Base-by-base conservation (phyloP, 2,329 filamentous ascomycete species). In the Orbilia quercus region DNA sequence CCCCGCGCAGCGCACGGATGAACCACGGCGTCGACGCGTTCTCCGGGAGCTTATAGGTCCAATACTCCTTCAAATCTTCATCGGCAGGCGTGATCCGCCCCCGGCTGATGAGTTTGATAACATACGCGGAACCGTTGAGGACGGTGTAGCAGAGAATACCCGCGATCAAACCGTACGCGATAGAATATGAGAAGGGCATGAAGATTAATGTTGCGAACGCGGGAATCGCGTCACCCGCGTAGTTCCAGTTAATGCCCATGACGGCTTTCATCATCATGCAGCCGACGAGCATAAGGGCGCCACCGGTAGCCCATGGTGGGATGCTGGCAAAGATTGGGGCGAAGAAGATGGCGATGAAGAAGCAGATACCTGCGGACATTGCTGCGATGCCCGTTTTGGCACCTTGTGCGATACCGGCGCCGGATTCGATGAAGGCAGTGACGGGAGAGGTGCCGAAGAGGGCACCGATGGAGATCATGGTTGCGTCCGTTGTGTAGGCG, bases 181-280 rank as follows among this genome's bases (percentile, higher is more conserved):
- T 95, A 42, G 88, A 91, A 83, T 95, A 96, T 1, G 90, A 92
- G 81, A 96, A 95, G 0, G 92, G 91, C 92, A 96, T 96, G 73
- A 93, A 82, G 66, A 89, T 87, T 75, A 96, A 90, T 55, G 90
- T 92, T 36, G 96, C 83, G 82, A 96, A 96, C 1, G 92, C 91
- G 0, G 92, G 92, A 22, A 96, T 85, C 0, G 91, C 89, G 79
- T 96, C 92, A n/a, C 77, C 77, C 73, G 91, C 84, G 81, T 96
- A 96, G 50, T 84, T 84, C 92, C 92, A 96, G 84, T 96, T 96
- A 83, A 96, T 93, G 75, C 95, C 90, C 14, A 86, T 87, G 11
- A 90, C 90, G 0, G 90, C 85, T 74, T 87, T 86, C 65, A 89
- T 88, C 92, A 96, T 96, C 85, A 96, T 89, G 18, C 89, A 88